phyloP scores from a whole-genome alignment of 805 yeast species.

The Candida takata region DNA sequence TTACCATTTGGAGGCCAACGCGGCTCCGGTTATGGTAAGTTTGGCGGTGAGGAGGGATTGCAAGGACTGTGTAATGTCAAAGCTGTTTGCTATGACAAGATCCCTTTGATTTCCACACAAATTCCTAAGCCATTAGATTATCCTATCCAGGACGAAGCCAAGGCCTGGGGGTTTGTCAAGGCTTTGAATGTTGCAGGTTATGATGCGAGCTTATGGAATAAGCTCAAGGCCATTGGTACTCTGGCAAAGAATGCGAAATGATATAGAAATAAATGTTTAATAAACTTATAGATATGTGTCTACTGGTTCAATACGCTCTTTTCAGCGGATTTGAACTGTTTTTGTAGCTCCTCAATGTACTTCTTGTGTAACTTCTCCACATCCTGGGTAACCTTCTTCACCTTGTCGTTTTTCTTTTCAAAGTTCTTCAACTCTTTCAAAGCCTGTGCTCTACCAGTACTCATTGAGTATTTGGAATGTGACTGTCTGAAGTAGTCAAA shows the following conservation, averaged over 20 bases:
- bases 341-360: conserved; percentile 51
- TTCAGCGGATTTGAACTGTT: conserved; percentile 50
- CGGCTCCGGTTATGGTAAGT: conserved; percentile 94
- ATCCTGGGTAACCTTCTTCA: conserved; percentile 47
- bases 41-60: conserved; percentile 96
- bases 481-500: conserved; percentile 58
- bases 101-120: conserved; percentile 68
- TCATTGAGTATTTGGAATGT: conserved; percentile 39
- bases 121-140: conserved; percentile 90
- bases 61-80: conserved; percentile 85
- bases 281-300: background rate
- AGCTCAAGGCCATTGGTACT: conserved; percentile 45
- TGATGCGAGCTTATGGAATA: conserved; percentile 65
- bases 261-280: background rate
- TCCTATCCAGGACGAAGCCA: conserved; percentile 73
- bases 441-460: conserved; percentile 50
- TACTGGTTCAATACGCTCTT: conserved; percentile 26
- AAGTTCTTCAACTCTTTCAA: conserved; percentile 45
- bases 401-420: conserved; percentile 45
- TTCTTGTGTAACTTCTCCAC: conserved; percentile 67
- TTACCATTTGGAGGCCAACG: conserved; percentile 94
- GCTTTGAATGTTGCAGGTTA: conserved; percentile 83
- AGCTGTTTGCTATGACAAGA: conserved; percentile 78
- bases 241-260: conserved; percentile 40
- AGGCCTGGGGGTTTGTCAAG: conserved; percentile 84